Conservation (phyloP, 129 eudicot species). For the Scalesia atractyloides region DNA sequence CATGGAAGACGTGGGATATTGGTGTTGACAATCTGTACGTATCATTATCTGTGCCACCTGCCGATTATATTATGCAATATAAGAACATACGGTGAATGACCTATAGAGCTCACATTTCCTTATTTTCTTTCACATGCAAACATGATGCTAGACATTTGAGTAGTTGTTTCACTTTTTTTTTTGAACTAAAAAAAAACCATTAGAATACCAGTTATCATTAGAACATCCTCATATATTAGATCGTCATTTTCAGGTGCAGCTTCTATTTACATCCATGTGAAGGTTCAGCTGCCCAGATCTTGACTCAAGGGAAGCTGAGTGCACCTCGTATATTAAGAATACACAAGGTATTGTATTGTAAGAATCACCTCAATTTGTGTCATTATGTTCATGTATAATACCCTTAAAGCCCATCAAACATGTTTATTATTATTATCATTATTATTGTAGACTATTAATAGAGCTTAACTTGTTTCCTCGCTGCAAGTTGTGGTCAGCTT, state of each 20-base stretch:
- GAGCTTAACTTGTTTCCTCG: neutral
- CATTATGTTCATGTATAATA: conserved; percentile 4
- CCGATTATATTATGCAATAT: conserved; percentile 19
- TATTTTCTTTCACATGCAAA: neutral
- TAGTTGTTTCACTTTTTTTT: neutral
- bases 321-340: conserved; percentile 96
- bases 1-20: too few species aligned
- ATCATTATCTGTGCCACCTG: neutral
- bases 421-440: neutral
- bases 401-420: neutral
- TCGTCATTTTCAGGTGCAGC: conserved; percentile 70
- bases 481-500: conserved; percentile 5
- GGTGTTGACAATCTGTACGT: too few species aligned
- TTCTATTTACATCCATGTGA: conserved; percentile 89
- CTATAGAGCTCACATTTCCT: conserved; percentile 4
- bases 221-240: conserved; percentile 10
- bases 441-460: neutral
- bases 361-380: conserved; percentile 2
- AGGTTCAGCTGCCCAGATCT: conserved; percentile 90
- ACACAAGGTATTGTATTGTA: conserved; percentile 62
- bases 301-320: conserved; percentile 89
- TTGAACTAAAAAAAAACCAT: too few species aligned
- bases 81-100: conserved; percentile 1
- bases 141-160: conserved; percentile 12
- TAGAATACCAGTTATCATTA: neutral